A percentile compares a stretch with the other conserved stretches of the same genome.
phyloP scores from a whole-genome alignment of 768 basidiomycete species.

The Naganishia randhawae region DNA sequence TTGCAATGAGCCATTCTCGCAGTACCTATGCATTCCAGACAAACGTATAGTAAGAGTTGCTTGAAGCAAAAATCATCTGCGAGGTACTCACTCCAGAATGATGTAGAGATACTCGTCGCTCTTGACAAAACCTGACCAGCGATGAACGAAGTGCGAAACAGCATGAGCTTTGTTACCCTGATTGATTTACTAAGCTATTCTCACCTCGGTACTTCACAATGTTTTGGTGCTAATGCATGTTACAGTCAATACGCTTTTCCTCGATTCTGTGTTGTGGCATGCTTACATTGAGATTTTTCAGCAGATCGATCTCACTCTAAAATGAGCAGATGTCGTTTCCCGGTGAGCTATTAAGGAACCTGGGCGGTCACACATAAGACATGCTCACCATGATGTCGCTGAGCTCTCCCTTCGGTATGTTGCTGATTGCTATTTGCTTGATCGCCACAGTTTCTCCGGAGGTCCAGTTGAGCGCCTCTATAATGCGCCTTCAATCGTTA shows the following conservation, averaged over 20 bases:
- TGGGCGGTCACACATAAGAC: neutral
- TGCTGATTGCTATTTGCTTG: constrained; percentile 92
- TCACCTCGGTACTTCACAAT: constrained; percentile 89
- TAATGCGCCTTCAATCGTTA: neutral
- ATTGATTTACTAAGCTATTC: neutral
- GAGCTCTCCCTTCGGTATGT: constrained; percentile 82
- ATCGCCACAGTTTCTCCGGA: constrained; percentile 98
- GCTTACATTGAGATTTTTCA: constrained; percentile 90
- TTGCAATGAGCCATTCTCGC: constrained; percentile 96
- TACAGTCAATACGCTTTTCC: neutral
- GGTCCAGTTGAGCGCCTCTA: constrained; percentile 69
- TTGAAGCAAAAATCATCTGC: too few relatives aligned
- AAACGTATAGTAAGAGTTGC: neutral
- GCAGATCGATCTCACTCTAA: constrained; percentile 90
- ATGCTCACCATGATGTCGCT: constrained; percentile 86
- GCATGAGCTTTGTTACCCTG: neutral
- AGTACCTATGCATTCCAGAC: constrained; percentile 60
- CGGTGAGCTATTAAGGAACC: neutral
- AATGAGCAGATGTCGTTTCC: neutral
- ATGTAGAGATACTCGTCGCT: constrained; percentile 92
- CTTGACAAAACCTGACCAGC: constrained; percentile 72
- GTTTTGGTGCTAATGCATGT: constrained; percentile 69
- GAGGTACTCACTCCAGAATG: constrained; percentile 75
- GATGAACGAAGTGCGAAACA: neutral
- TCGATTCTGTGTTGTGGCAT: neutral